Base-by-base conservation (phyloP, 129 eudicot genomes). In the Dittrichia graveolens region DNA sequence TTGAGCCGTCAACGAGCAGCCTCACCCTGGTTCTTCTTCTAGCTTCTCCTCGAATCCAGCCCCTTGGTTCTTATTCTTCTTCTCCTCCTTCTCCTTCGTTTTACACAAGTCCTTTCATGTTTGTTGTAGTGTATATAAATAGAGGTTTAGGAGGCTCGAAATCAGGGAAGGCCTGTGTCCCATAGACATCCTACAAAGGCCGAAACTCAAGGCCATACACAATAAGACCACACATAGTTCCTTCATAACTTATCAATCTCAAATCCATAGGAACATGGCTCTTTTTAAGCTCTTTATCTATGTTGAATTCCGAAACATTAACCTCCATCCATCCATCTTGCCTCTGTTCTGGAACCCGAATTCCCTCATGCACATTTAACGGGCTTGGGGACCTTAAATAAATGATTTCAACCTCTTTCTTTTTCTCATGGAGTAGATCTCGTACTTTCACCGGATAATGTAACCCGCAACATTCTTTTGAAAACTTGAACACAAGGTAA, bases 301-400 rank as follows among this genome's bases (percentile, higher is more conserved):
- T 18, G 56, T 65, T 16, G 39, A 44, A 65, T 45, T 65, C 45
- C 71, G 56, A 65, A 39, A 65, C 18, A 11, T 18, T 65, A 45
- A 65, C 71, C 56, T 65, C 71, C 71, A 44, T 65, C 71, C 56
- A 45, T 65, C 71, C 71, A 24, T 65, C 71, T 65, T 65, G 8
- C 56, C 56, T 65, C 16, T 24, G 11, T 65, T 12, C 3, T 11
- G 71, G 42, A 19, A 65, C 41, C 71, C 71, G 10, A 5, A 44
- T 7, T 0, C 6, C 19, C 10, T 11, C 19, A 3, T 12, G 24
- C 11, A 65, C 6, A 11, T 65, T 65, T 19, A 41, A 65, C 0
- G 12, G 19, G 43, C 37, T 44, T 11, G 71, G 71, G 2, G 37
- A 46, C 45, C 71, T 45, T 19, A 65, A 65, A 46, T 65, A 46